Conservation (phyloP, 2,329 filamentous ascomycete species). For the Xylariaceae sp. region DNA sequence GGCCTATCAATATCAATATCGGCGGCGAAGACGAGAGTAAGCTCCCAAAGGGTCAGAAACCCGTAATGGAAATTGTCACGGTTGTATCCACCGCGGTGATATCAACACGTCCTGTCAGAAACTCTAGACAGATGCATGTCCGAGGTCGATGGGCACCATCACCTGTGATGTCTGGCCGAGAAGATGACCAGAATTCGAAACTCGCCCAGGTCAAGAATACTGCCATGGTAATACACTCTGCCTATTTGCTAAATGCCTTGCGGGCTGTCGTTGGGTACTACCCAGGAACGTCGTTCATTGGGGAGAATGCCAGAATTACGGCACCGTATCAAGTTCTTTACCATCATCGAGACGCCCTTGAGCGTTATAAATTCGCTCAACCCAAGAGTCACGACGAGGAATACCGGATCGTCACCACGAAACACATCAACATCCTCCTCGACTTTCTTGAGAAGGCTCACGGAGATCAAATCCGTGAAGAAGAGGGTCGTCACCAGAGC, state of each 20-base stretch:
- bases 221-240: constrained; percentile 40
- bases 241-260: constrained; percentile 42
- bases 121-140: constrained; percentile 11
- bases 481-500: constrained; percentile 35
- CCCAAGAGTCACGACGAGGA: constrained; percentile 35
- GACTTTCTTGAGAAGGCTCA: constrained; percentile 36
- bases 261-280: constrained; percentile 45
- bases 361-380: constrained; percentile 37
- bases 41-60: constrained; percentile 3
- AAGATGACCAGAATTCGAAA: constrained; percentile 3
- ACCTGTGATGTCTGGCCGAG: not conserved
- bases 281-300: constrained; percentile 35
- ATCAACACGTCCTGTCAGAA: constrained; percentile 11
- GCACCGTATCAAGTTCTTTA: constrained; percentile 45
- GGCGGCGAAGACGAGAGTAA: constrained; percentile 11
- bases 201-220: constrained; percentile 28
- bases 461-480: constrained; percentile 33
- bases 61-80: constrained; percentile 41
- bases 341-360: constrained; percentile 41
- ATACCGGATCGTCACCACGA: constrained; percentile 35
- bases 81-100: constrained; percentile 26
- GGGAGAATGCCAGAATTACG: constrained; percentile 33
- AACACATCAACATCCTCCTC: constrained; percentile 43
- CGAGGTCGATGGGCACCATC: not conserved
- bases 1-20: constrained; percentile 33